phyloP scores from a whole-genome alignment of 768 basidiomycete species.

The Boletales sp. region DNA sequence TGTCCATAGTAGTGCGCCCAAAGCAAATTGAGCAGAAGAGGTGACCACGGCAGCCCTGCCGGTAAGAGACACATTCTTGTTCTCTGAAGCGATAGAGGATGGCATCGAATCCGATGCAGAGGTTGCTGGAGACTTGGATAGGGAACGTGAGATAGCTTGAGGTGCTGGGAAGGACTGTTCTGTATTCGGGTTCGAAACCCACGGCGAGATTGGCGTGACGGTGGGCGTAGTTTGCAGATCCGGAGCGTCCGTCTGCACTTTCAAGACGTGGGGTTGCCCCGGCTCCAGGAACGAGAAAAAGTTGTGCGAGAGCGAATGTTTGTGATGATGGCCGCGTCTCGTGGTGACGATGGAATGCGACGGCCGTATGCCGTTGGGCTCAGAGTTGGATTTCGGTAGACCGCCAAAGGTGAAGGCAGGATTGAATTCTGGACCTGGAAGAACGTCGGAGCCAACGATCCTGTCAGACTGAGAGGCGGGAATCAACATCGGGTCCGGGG shows the following conservation, averaged over 20 bases:
- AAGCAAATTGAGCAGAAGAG: slow-evolving; percentile 47
- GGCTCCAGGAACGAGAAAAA: slow-evolving; percentile 96
- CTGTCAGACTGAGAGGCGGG: slow-evolving; percentile 40
- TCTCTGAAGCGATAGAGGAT: background rate
- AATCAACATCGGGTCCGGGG: slow-evolving; percentile 39
- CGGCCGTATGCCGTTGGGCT: slow-evolving; percentile 11
- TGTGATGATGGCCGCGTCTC: slow-evolving; percentile 79
- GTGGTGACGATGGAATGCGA: slow-evolving; percentile 25
- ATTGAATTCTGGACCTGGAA: slow-evolving; percentile 40
- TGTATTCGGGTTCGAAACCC: slow-evolving; percentile 51
- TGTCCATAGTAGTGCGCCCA: slow-evolving; percentile 83
- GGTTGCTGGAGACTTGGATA: slow-evolving; percentile 20
- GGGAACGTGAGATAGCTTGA: slow-evolving; percentile 18
- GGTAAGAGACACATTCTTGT: slow-evolving; percentile 17
- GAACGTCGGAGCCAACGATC: slow-evolving; percentile 15
- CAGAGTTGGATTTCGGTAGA: slow-evolving; percentile 32
- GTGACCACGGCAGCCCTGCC: slow-evolving; percentile 19
- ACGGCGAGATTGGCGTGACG: slow-evolving; percentile 60
- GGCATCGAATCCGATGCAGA: slow-evolving; percentile 11
- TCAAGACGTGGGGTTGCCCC: slow-evolving; percentile 26
- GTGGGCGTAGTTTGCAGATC: slow-evolving; percentile 57
- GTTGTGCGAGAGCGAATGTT: slow-evolving; percentile 91
- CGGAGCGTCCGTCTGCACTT: slow-evolving; percentile 12
- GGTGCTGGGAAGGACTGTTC: slow-evolving; percentile 1
- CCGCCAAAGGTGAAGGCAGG: slow-evolving; percentile 65